Conservation (phyloP, 331 rosid genomes). For the Arachis monticola region DNA sequence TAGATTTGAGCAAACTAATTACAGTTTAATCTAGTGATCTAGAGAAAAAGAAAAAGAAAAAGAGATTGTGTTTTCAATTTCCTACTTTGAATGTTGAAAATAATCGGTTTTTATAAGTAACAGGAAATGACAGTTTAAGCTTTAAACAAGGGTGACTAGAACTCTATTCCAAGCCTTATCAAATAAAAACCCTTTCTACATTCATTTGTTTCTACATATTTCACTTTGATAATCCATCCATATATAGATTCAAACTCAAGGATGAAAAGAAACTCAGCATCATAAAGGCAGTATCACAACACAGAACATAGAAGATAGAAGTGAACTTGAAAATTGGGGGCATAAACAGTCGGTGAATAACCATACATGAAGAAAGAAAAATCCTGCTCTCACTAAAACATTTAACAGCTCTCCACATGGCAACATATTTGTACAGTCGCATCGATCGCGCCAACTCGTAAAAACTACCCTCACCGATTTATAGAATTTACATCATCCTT, state of each 20-base stretch:
- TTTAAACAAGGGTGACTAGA: too few species aligned
- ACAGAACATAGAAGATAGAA: background rate
- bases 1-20: too few species aligned
- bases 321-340: background rate
- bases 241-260: background rate
- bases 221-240: background rate
- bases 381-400: constrained; percentile 60
- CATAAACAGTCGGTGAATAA: constrained; percentile 40
- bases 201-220: background rate
- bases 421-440: constrained; percentile 93
- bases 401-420: constrained; percentile 75
- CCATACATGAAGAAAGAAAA: constrained; percentile 60
- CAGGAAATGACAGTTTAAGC: too few species aligned
- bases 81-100: too few species aligned
- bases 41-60: background rate
- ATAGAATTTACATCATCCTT: constrained; percentile 54
- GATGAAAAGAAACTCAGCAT: background rate
- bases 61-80: too few species aligned
- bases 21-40: too few species aligned
- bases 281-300: background rate
- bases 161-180: background rate
- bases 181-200: background rate
- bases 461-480: constrained; percentile 71
- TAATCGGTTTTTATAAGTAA: too few species aligned
- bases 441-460: constrained; percentile 43